phyloP scores from a whole-genome alignment of 1,284 basidiomycete genomes.

The Phellinidium pouzarii region DNA sequence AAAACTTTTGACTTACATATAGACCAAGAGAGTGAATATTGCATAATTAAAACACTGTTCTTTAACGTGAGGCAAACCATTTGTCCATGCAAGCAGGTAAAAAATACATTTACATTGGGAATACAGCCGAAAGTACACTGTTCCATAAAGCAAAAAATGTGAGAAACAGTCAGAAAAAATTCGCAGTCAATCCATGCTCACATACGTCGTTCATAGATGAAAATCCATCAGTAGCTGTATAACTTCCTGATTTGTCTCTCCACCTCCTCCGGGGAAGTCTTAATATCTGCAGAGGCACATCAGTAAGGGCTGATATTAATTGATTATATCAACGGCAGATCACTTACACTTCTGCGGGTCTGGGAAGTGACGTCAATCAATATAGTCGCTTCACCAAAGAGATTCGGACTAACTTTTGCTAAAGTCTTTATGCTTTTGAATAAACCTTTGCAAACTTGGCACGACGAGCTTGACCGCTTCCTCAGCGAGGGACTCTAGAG shows the following conservation, averaged over 20 bases:
- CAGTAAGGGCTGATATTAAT: conserved; percentile 10
- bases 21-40: too few relatives aligned
- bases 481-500: conserved; percentile 50
- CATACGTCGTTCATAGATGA: neutral
- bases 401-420: conserved; percentile 54
- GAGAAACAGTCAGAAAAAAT: too few relatives aligned
- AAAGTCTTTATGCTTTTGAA: conserved; percentile 73
- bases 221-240: neutral
- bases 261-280: conserved; percentile 66
- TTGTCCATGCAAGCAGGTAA: too few relatives aligned
- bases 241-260: conserved; percentile 53
- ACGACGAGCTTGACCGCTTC: conserved; percentile 72
- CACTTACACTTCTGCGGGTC: conserved; percentile 76
- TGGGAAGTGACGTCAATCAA: conserved; percentile 25
- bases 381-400: neutral
- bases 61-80: too few relatives aligned
- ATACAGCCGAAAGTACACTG: too few relatives aligned
- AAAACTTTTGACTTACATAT: too few relatives aligned
- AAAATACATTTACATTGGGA: too few relatives aligned
- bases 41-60: too few relatives aligned
- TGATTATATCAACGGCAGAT: conserved; percentile 3
- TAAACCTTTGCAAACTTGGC: conserved; percentile 64
- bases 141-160: too few relatives aligned
- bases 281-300: conserved; percentile 53
- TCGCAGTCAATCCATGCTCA: neutral